These are phyloP conservation scores for Phtheirospermum japonicum DNA, from an alignment of 257 asterid genomes.

Conservation along the genomic window DNA sequence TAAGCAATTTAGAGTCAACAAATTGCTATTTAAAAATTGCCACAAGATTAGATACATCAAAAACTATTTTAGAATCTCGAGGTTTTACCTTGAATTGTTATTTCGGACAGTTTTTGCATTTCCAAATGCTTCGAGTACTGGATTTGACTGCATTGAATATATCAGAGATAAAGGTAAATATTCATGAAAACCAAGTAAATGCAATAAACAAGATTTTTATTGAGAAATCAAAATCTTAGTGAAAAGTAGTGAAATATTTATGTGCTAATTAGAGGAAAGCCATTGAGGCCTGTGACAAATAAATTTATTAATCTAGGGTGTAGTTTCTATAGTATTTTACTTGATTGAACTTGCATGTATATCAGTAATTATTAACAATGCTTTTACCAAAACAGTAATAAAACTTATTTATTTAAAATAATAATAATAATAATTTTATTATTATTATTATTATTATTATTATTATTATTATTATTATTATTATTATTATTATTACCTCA, in stretches of 20 bases:
- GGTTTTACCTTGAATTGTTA: conserved; percentile 86
- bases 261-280: too few species aligned
- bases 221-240: too few species aligned
- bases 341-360: too few species aligned
- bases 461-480: conserved; percentile 14
- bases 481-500: conserved; percentile 52
- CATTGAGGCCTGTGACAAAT: too few species aligned
- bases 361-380: too few species aligned
- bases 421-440: conserved; percentile 6
- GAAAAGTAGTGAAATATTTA: too few species aligned
- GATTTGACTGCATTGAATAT: conserved; percentile 78
- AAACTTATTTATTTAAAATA: too few species aligned
- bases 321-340: too few species aligned
- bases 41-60: conserved; percentile 5
- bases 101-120: conserved; percentile 99
- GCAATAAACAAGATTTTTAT: too few species aligned
- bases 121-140: conserved; percentile 99
- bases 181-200: too few species aligned
- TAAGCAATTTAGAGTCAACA: conserved; percentile 18
- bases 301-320: too few species aligned
- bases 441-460: conserved; percentile 29
- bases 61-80: conserved; percentile 16
- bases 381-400: too few species aligned
- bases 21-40: neutral
- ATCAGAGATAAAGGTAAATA: conserved; percentile 12